phyloP scores from a whole-genome alignment of 176 grass and related monocot species.

The Paspalum vaginatum region DNA sequence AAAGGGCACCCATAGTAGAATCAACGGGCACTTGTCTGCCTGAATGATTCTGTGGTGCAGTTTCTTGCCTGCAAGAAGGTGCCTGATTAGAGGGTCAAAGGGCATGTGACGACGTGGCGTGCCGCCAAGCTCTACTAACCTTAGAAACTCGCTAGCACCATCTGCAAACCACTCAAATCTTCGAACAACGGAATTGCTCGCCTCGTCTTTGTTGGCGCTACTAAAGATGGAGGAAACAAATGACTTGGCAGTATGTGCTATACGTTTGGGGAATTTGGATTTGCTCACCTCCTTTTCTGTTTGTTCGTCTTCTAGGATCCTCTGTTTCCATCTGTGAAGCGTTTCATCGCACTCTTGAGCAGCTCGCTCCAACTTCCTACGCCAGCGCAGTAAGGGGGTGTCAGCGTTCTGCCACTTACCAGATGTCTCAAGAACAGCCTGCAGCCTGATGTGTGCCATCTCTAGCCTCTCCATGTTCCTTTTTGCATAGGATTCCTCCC shows the following conservation, averaged over 20 bases:
- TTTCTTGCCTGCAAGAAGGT: neutral
- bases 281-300: neutral
- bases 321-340: neutral
- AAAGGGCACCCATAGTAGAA: neutral
- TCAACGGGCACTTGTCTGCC: neutral
- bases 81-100: neutral
- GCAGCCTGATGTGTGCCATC: conserved; percentile 4
- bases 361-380: neutral
- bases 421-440: neutral
- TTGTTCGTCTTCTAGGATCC: neutral
- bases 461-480: neutral
- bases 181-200: neutral
- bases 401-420: neutral
- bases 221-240: neutral
- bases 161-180: conserved; percentile 16
- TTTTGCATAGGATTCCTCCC: neutral
- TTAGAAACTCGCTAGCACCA: conserved; percentile 1
- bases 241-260: conserved; percentile 8
- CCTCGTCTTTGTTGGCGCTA: neutral
- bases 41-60: neutral
- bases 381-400: neutral
- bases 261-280: neutral
- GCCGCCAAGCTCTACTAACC: conserved; percentile 2
- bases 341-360: neutral
- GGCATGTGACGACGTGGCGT: neutral